These are phyloP conservation scores for Apophysomyces elegans DNA, from an alignment of 371 early-diverging fungal genomes.

Conservation along the genomic window DNA sequence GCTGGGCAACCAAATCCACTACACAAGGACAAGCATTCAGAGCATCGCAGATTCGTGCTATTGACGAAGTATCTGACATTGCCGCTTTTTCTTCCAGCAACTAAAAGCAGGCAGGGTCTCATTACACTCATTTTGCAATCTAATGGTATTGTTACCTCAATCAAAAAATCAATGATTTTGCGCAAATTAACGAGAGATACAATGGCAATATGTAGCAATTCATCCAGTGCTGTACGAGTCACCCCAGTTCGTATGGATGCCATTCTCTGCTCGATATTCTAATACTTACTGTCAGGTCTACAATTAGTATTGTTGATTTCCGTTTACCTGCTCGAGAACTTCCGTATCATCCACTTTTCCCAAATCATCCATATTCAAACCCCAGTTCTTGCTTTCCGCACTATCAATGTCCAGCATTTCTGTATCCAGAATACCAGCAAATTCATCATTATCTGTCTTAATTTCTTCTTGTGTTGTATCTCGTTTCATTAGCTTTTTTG, in stretches of 20 bases:
- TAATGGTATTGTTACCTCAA: conserved; percentile 24
- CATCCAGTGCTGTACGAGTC: conserved; percentile 25
- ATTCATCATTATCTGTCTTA: conserved; percentile 17
- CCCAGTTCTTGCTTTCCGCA: conserved; percentile 12
- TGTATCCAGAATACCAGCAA: conserved; percentile 14
- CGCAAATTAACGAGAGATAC: conserved; percentile 39
- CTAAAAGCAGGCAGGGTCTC: not conserved
- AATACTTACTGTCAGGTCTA: not conserved
- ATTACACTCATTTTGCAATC: not conserved
- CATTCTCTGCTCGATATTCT: conserved; percentile 46
- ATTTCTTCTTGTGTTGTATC: conserved; percentile 15
- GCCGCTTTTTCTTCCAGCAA: conserved; percentile 33
- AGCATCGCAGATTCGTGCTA: conserved; percentile 43
- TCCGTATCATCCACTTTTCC: not conserved
- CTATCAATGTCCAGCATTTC: conserved; percentile 29
- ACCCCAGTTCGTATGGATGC: conserved; percentile 23
- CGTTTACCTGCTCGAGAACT: conserved; percentile 11
- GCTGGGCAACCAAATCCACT: conserved; percentile 49
- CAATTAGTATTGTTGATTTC: not conserved
- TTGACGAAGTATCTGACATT: conserved; percentile 26
- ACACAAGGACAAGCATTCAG: conserved; percentile 35
- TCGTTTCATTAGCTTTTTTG: conserved; percentile 24
- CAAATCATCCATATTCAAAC: conserved; percentile 12
- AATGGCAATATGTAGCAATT: conserved; percentile 44
- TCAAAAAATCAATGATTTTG: conserved; percentile 37